Percentiles rank a stretch among this genome's conserved stretches.
phyloP scores from a whole-genome alignment of 2,329 filamentous ascomycete species.

The Penicillium sclerotigenum region DNA sequence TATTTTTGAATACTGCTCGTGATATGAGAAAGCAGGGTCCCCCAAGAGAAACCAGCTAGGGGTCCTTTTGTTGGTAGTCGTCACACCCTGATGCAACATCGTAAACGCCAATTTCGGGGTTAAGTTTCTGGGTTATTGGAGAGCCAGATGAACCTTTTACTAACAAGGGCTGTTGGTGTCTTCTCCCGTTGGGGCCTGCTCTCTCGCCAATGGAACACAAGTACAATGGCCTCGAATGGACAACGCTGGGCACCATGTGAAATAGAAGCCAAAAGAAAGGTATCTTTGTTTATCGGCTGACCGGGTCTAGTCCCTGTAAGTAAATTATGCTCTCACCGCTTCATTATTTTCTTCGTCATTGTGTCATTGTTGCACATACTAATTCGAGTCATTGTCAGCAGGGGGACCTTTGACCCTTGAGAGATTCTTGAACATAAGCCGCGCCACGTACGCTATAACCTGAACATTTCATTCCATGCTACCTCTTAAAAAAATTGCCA shows the following conservation, averaged over 20 bases:
- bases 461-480: conserved; percentile 20
- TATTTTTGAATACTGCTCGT: conserved; percentile 13
- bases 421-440: conserved; percentile 1
- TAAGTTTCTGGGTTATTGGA: conserved; percentile 13
- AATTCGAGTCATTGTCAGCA: conserved; percentile 24
- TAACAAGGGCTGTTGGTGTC: conserved; percentile 10
- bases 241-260: conserved; percentile 28
- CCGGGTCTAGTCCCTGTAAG: conserved; percentile 15
- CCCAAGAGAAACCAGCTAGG: conserved; percentile 6
- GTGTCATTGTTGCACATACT: conserved; percentile 27
- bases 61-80: conserved; percentile 13
- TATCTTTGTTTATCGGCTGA: conserved; percentile 24
- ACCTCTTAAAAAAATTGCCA: conserved; percentile 15
- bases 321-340: conserved; percentile 13
- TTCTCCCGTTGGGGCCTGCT: conserved; percentile 10
- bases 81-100: conserved; percentile 27
- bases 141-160: conserved; percentile 6
- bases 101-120: conserved; percentile 13
- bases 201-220: conserved; percentile 14
- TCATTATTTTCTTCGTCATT: conserved; percentile 15
- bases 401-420: conserved; percentile 9
- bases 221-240: not conserved
- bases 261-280: conserved; percentile 16
- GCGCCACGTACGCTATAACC: conserved; percentile 5
- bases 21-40: conserved; percentile 4